These are phyloP conservation scores for Trypanosoma grayi DNA, from an alignment of 208 protist species.

Conservation along the genomic window DNA sequence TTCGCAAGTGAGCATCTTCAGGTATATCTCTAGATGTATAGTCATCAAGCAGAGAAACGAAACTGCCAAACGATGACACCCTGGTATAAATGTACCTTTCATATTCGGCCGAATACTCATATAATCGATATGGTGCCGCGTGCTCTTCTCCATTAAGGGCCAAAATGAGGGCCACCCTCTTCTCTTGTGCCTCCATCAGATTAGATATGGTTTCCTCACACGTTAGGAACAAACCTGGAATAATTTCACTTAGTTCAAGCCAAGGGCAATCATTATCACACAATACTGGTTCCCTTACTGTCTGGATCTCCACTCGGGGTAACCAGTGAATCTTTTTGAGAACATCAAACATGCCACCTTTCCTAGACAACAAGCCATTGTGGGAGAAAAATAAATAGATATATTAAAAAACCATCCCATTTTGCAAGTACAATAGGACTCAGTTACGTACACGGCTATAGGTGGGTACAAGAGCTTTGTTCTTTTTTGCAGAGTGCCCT, in stretches of 20 bases:
- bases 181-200: conserved; percentile 29
- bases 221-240: conserved; percentile 71
- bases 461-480: too few species aligned
- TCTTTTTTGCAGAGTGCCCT: neutral
- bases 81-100: conserved; percentile 26
- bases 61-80: conserved; percentile 38
- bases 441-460: too few species aligned
- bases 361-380: neutral
- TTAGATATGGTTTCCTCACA: conserved; percentile 47
- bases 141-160: conserved; percentile 59
- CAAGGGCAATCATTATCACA: conserved; percentile 40
- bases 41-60: conserved; percentile 41
- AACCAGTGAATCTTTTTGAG: conserved; percentile 37
- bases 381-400: conserved; percentile 17
- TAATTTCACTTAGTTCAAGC: conserved; percentile 70
- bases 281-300: conserved; percentile 23
- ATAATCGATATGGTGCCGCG: conserved; percentile 52
- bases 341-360: conserved; percentile 3
- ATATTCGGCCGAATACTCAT: conserved; percentile 26
- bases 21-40: conserved; percentile 33
- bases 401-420: neutral
- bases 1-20: conserved; percentile 21
- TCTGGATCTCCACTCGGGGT: conserved; percentile 23
- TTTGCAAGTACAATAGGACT: too few species aligned
- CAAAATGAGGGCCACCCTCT: conserved; percentile 60